A percentile compares a stretch with the other conserved stretches of the same genome.
Evolutionary conservation across 345 rosid genomes (phyloP).

Genomic region (Tarenaya hassleriana): DNA sequence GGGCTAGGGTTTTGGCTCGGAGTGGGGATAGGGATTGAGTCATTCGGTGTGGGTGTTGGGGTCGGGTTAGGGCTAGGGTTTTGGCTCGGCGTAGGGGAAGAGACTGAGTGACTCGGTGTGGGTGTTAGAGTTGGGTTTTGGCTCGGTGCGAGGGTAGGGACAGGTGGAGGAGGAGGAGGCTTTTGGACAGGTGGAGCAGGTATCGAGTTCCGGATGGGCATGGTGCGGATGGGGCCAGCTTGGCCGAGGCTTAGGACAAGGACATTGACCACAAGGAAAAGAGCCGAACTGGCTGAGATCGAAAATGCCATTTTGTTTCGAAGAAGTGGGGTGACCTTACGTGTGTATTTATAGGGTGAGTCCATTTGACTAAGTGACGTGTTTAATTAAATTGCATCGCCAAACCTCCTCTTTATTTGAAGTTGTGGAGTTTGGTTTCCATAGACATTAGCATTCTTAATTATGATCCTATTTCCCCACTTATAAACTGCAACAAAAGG

Average conservation of each 20-base stretch:
- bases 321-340: background rate
- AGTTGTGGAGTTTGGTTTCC: background rate
- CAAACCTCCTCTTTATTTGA: constrained; percentile 10
- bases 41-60: no score
- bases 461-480: no score
- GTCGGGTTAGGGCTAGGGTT: no score
- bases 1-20: no score
- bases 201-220: background rate
- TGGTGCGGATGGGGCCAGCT: constrained; percentile 5
- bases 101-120: no score
- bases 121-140: no score
- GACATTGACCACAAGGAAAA: constrained; percentile 10
- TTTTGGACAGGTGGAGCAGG: no score
- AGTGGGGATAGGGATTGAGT: no score
- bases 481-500: no score
- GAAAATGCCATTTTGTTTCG: background rate
- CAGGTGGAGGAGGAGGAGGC: no score
- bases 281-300: background rate
- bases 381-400: background rate
- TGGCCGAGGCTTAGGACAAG: background rate
- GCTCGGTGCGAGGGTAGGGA: no score
- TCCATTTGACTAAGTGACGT: constrained; percentile 2
- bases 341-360: constrained; percentile 11
- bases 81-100: no score
- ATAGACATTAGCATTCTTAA: background rate